Evolutionary conservation across 148 eudicot genomes (phyloP).

Genomic region (Rhododendron mucronatum): DNA sequence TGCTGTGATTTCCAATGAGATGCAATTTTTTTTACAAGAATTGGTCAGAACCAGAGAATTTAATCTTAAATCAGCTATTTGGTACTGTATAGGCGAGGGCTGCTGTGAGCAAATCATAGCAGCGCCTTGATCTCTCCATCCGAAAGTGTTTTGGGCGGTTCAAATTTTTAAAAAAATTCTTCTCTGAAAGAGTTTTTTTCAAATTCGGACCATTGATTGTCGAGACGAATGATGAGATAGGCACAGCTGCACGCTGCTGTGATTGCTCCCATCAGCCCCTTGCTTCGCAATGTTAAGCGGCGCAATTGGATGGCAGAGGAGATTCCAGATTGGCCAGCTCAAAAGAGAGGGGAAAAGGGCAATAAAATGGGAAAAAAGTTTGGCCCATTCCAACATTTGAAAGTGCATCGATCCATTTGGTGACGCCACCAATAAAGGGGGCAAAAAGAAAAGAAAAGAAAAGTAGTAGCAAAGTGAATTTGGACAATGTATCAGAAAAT

Average conservation of each 20-base stretch:
- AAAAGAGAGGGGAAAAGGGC: neutral
- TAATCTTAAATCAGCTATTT: neutral
- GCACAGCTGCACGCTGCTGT: too few species aligned
- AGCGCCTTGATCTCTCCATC: too few species aligned
- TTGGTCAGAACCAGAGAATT: neutral
- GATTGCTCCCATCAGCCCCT: too few species aligned
- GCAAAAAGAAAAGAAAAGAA: neutral
- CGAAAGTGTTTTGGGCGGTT: too few species aligned
- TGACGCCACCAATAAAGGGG: neutral
- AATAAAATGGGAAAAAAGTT: neutral
- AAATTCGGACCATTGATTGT: too few species aligned
- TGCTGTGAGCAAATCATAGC: too few species aligned
- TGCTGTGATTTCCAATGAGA: neutral
- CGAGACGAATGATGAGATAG: too few species aligned
- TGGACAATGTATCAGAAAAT: neutral
- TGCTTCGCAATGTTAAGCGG: neutral
- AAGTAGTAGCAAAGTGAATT: neutral
- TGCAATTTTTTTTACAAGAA: neutral
- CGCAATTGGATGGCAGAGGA: neutral
- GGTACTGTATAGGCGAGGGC: neutral
- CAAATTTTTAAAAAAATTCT: too few species aligned
- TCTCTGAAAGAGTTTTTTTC: too few species aligned
- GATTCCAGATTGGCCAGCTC: neutral
- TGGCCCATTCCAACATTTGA: neutral
- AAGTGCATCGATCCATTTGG: neutral